These are phyloP conservation scores for Collybiopsis luxurians DNA, from an alignment of 768 basidiomycete species.

Conservation along the genomic window DNA sequence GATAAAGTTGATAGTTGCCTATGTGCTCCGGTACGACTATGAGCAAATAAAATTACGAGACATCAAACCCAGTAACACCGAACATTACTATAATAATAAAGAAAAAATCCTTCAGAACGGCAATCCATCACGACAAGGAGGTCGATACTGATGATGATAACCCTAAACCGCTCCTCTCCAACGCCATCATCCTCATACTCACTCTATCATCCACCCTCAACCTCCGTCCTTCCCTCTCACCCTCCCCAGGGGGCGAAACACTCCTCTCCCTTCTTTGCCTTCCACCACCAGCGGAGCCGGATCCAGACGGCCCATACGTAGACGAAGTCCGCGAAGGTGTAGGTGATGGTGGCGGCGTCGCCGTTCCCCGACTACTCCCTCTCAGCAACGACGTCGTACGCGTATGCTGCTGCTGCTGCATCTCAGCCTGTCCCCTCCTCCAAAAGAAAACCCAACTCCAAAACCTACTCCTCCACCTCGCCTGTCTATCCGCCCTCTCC, in stretches of 20 bases:
- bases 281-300: too few species aligned
- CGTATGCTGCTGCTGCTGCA: background rate
- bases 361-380: background rate
- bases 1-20: too few species aligned
- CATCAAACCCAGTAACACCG: too few species aligned
- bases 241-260: background rate
- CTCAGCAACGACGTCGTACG: background rate
- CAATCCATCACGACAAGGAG: too few species aligned
- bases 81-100: too few species aligned
- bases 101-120: too few species aligned
- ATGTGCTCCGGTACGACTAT: too few species aligned
- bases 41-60: too few species aligned
- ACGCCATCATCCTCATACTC: constrained; percentile 1
- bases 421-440: background rate
- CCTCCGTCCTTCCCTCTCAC: background rate
- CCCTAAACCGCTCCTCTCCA: background rate
- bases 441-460: constrained; percentile 2
- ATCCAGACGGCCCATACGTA: background rate
- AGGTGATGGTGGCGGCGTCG: background rate
- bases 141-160: too few species aligned
- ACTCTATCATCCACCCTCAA: background rate
- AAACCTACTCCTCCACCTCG: constrained; percentile 30
- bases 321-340: background rate
- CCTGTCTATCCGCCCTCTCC: constrained; percentile 34
- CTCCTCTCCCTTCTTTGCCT: background rate